Conservation (phyloP, 2,329 filamentous ascomycete genomes). For the Cladosporium sp. region DNA sequence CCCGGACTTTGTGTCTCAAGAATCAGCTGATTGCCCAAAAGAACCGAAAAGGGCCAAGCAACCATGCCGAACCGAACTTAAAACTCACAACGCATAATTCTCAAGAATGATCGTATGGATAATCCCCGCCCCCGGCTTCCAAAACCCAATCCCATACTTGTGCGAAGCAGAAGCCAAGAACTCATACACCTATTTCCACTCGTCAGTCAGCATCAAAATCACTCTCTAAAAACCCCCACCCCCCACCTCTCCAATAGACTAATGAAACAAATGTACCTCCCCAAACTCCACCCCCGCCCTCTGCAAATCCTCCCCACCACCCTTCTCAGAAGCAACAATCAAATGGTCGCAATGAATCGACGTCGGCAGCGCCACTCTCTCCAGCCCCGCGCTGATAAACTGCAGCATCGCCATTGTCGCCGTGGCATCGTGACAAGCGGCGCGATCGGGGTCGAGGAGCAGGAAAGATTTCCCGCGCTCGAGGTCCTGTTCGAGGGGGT, state of each 20-base stretch:
- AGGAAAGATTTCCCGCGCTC: conserved; percentile 95
- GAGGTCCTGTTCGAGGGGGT: conserved; percentile 93
- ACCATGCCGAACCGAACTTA: not conserved
- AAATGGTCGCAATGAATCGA: conserved; percentile 99
- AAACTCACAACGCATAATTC: conserved; percentile 86
- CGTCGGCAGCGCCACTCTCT: conserved; percentile 85
- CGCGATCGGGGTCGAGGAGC: conserved; percentile 93
- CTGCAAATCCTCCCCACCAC: conserved; percentile 88
- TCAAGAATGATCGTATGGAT: conserved; percentile 98
- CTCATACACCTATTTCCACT: conserved; percentile 88
- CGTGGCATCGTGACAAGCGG: conserved; percentile 98
- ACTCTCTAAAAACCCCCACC: not conserved
- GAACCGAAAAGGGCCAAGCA: too few relatives aligned
- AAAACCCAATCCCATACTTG: conserved; percentile 99
- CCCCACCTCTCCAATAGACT: not conserved
- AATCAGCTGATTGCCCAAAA: not conserved
- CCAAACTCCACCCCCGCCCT: conserved; percentile 62
- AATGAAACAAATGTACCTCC: not conserved
- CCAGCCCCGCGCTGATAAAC: conserved; percentile 99
- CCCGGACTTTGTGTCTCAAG: conserved; percentile 61
- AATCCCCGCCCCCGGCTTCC: conserved; percentile 97
- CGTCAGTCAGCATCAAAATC: not conserved
- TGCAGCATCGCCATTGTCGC: conserved; percentile 99
- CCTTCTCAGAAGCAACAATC: conserved; percentile 88
- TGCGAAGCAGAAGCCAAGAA: conserved; percentile 91